Base-by-base conservation (phyloP, 805 yeast genomes). In the Barnettozyma populi region DNA sequence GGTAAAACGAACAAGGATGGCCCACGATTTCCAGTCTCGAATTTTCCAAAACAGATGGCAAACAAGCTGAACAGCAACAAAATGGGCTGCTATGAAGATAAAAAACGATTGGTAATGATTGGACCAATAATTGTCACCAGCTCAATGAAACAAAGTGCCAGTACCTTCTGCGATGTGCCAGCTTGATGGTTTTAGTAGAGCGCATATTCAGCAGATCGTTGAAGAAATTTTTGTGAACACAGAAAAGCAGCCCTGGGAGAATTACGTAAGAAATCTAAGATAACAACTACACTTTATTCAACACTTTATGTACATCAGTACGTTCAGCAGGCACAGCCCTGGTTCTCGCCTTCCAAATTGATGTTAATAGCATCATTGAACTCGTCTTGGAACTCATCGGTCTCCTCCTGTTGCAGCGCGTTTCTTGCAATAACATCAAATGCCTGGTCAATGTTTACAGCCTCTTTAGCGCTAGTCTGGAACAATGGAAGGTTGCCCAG, bases 401-500 rank as follows among this genome's bases (percentile, higher is more conserved):
- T 84, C 61, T 87, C 96, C 65, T 90, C 97, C 68, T 92, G 98
- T 65, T 90, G 96, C 60, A 92, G 73, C 0, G 98, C 99, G 71
- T 88, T 89, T 60, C 96, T 79, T 29, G 97, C 97, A 59, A 92
- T 87, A 38, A 90, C 95, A 65, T 94, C 97, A 62, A 92, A 92
- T 3, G 98, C 98, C 59, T 86, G 82, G 62, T 90, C 97, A 32
- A 92, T 96, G 57, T 95, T 95, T 43, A 90, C 87, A 14, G 94
- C 90, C 65, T 90, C 97, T 71, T 92, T 94, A 18, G 99, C 99
- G 73, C 94, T 83, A n/a, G 99, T 92, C 67, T 92, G 96, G 62
- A 94, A 92, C 51, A 90, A 82, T 4, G 99, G 98, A 52, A 90
- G 74, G 53, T 90, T 88, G 2, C 95, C 85, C 54, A 77, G 67